Base-by-base conservation (phyloP, 2,329 filamentous ascomycete genomes). In the Thelonectria discophora region DNA sequence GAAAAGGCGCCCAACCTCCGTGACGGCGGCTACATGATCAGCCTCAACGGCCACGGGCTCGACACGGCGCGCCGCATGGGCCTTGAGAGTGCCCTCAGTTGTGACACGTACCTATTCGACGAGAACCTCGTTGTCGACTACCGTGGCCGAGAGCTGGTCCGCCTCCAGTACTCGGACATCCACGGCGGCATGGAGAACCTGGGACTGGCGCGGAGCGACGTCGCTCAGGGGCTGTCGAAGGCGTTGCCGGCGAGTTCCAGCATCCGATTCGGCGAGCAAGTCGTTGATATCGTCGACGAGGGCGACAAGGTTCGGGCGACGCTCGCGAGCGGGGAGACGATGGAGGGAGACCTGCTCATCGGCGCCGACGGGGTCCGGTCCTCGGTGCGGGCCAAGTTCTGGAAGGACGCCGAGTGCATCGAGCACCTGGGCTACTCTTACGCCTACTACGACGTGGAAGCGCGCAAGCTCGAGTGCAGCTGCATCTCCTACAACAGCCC, bases 401-500 rank as follows among this genome's bases (percentile, higher is more conserved):
- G 56, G 56, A 30, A 48, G 30, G 43, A 40, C 20, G 17, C 7
- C 3, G 42, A 53, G 8, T 59, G 56, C 24, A 34, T 59, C 15
- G 56, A 59, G 48, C 18, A 59, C 15, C 20, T 59, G 6, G 49
- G 49, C 30, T 59, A 59, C 43, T 59, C 40, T 1, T 59, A 53
- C 20, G 49, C 56, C 8, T 49, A 34, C 8, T 59, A 59, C 15
- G 49, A 59, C 34, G 11, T 53, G 3, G 43, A 47, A 8, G 11
- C 46, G n/a, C 24, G 21, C 2, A 32, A 48, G 4, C 49, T 59
- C 21, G 5, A 48, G 24, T 32, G 39, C 21, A 43, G 45, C n/a
- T 59, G 56, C 20, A 32, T 59, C 13, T 59, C 56, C 1, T 59
- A 37, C 49, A 59, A 53, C 49, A 48, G 56, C 40, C 56, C 49